These are phyloP conservation scores for Diplodia mutila DNA, from an alignment of 2,329 filamentous ascomycete species.

Conservation along the genomic window DNA sequence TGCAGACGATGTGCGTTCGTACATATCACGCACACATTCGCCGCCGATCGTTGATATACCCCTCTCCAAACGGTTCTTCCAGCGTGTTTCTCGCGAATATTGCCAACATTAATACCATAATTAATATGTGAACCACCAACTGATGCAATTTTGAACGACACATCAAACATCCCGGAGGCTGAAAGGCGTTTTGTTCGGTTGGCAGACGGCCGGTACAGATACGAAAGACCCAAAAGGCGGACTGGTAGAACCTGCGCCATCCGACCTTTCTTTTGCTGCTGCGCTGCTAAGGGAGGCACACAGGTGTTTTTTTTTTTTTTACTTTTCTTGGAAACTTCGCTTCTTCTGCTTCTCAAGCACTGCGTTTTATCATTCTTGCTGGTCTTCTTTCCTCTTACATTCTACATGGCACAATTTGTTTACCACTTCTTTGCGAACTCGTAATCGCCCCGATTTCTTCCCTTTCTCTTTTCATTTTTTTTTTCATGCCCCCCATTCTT, in stretches of 20 bases:
- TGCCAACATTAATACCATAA: conserved; percentile 20
- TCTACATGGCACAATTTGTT: background rate
- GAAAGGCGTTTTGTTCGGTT: conserved; percentile 27
- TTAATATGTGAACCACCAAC: conserved; percentile 21
- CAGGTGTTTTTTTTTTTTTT: conserved; percentile 17
- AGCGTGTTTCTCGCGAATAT: conserved; percentile 25
- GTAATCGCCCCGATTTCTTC: conserved; percentile 7
- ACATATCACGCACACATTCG: conserved; percentile 20
- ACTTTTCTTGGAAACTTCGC: conserved; percentile 4
- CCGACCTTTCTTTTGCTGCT: conserved; percentile 25
- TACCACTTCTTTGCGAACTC: conserved; percentile 10
- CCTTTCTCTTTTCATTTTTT: conserved; percentile 14
- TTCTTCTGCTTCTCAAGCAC: conserved; percentile 17
- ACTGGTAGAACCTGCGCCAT: conserved; percentile 27
- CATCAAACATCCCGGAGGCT: conserved; percentile 23
- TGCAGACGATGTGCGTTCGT: background rate
- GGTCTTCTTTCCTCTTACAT: conserved; percentile 12
- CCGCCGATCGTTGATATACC: conserved; percentile 25
- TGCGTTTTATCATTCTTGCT: conserved; percentile 17
- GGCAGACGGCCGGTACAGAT: conserved; percentile 27
- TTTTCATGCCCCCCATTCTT: conserved; percentile 19
- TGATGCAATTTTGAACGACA: conserved; percentile 24
- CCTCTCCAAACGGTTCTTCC: conserved; percentile 22
- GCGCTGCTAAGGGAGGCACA: conserved; percentile 24
- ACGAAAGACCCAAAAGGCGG: conserved; percentile 26